Base-by-base conservation (phyloP, 2,329 filamentous ascomycete genomes). In the Colletotrichum sp. region DNA sequence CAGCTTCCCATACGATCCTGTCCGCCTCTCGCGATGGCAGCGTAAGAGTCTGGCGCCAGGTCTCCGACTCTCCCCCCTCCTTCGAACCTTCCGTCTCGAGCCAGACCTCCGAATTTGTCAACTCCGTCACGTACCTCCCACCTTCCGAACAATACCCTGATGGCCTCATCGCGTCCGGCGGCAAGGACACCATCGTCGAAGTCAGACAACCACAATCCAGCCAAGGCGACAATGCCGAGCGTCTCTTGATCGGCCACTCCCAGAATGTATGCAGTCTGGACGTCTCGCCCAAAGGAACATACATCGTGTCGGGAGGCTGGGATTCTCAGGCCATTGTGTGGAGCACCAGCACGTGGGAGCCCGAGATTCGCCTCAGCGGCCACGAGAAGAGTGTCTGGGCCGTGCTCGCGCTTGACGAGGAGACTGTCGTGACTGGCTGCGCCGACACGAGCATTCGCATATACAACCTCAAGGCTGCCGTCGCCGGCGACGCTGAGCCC, bases 1-100 rank as follows among this genome's bases (percentile, higher is more conserved):
- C 96, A 27, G 90, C 90, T 67, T 87, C 94, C 76, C 91, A 94
- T 78, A 89, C 91, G 62, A 88, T 98, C 76, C 87, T 98, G 79
- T 98, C 97, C 25, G 95, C 95, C 44, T 99, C 97, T 63, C 92
- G 97, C 86, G 97, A 99, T 87, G 94, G 94, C 80, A 98, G 95
- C 19, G 96, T 98, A 70, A 93, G 96, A 65, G 87, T 95, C 79
- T 99, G 97, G 97, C 93, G 92, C 79, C 92, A 92, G 75, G 88
- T 90, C 30, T 90, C 92, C 61, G 87, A 90, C 59, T 88, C 89
- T 8, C 94, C 95, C 34, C 93, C 94, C 1, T 86, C 86, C 22
- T 99, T 94, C 85, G 94, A 98, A 78, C 91, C 92, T 80, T 92
- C 92, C n/a, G 93, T 98, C 76, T 89, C 94, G 73, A 94, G 93